A percentile compares a stretch with the other conserved stretches of the same genome.
These are phyloP conservation scores for Calocybe indica DNA, from an alignment of 768 basidiomycete species.

Conservation along the genomic window DNA sequence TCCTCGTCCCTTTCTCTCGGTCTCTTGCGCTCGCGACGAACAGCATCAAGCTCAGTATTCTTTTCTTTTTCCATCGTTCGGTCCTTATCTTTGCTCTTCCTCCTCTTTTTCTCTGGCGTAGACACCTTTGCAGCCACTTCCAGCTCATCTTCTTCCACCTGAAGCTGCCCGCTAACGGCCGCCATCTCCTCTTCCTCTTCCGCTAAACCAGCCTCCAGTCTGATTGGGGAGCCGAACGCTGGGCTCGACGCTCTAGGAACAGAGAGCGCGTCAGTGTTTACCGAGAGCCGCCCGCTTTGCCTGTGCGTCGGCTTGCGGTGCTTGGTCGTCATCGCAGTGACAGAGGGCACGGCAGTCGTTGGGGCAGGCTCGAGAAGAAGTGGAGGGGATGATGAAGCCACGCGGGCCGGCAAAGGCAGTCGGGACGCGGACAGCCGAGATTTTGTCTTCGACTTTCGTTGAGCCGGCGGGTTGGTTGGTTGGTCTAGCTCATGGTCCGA, in stretches of 20 bases:
- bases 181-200: constrained; percentile 52
- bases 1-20: constrained; percentile 27
- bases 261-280: constrained; percentile 31
- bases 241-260: constrained; percentile 60
- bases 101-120: constrained; percentile 40
- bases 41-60: constrained; percentile 7
- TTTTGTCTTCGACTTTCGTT: constrained; percentile 40
- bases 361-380: constrained; percentile 16
- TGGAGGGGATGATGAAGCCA: constrained; percentile 31
- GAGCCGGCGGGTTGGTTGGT: constrained; percentile 26
- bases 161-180: constrained; percentile 23
- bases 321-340: constrained; percentile 14
- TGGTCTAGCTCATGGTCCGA: constrained; percentile 33
- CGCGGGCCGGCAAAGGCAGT: constrained; percentile 40
- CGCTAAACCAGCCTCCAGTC: constrained; percentile 48
- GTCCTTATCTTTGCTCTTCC: constrained; percentile 38
- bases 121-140: constrained; percentile 21
- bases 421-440: constrained; percentile 43
- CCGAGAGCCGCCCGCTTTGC: constrained; percentile 52
- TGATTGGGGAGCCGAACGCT: constrained; percentile 59
- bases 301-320: constrained; percentile 35
- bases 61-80: constrained; percentile 23
- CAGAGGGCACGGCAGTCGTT: constrained; percentile 9
- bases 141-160: constrained; percentile 28
- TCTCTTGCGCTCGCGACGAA: constrained; percentile 26